Evolutionary conservation across 352 stramenopile species (phyloP).

Genomic region (Pythium insidiosum): DNA sequence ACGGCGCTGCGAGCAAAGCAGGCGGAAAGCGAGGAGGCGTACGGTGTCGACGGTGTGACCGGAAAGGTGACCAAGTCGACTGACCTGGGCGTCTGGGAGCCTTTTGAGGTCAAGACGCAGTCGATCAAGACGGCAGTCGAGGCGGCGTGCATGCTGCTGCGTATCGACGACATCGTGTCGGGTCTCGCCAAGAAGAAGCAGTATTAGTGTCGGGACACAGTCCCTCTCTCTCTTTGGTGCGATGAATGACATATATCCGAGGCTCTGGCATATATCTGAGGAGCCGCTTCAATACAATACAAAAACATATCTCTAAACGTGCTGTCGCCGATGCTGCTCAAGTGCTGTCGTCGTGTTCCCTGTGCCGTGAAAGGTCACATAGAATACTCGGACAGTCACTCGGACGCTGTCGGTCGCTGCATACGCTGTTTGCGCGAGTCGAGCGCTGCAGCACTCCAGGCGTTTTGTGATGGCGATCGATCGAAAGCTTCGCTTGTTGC

Average conservation of each 20-base stretch:
- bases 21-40: slow-evolving; percentile 67
- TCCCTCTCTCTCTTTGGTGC: neutral
- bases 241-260: no score
- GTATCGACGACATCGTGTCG: slow-evolving; percentile 99
- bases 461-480: slow-evolving; percentile 60
- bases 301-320: no score
- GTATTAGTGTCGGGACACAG: slow-evolving; percentile 13
- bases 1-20: slow-evolving; percentile 95
- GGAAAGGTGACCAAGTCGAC: slow-evolving; percentile 93
- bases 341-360: no score
- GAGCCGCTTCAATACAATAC: no score
- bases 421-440: no score
- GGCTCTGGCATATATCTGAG: no score
- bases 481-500: slow-evolving; percentile 36
- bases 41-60: slow-evolving; percentile 78
- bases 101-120: slow-evolving; percentile 99
- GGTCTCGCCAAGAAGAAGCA: slow-evolving; percentile 95
- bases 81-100: slow-evolving; percentile 97
- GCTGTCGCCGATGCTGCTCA: no score
- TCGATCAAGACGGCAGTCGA: slow-evolving; percentile 99
- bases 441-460: no score
- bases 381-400: no score
- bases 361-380: no score
- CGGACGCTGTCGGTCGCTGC: no score
- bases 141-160: slow-evolving; percentile 94